These are phyloP conservation scores for Wickerhamiella parazyma DNA, from an alignment of 805 yeast species.

Conservation along the genomic window DNA sequence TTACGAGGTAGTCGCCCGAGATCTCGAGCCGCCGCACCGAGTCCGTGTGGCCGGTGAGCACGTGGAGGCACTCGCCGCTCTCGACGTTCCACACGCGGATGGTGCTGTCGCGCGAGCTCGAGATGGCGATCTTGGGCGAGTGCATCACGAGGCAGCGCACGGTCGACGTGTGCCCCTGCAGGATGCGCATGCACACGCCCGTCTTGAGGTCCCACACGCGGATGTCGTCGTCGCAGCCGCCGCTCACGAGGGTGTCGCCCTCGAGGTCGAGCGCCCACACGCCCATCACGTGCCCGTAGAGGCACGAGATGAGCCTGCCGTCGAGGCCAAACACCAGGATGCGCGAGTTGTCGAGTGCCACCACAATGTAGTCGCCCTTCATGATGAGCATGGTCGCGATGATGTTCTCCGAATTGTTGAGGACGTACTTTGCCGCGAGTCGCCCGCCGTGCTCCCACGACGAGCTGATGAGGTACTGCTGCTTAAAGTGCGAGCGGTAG, in stretches of 20 bases:
- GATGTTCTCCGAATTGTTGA: conserved; percentile 23
- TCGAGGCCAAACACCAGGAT: conserved; percentile 30
- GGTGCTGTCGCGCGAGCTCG: conserved; percentile 86
- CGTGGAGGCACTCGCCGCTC: conserved; percentile 63
- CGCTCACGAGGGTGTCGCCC: conserved; percentile 82
- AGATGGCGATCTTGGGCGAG: conserved; percentile 54
- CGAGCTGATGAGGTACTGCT: conserved; percentile 28
- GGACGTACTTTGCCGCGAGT: conserved; percentile 29
- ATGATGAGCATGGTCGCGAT: conserved; percentile 30
- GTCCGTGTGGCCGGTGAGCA: conserved; percentile 55
- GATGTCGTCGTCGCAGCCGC: conserved; percentile 93
- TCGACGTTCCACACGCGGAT: conserved; percentile 92
- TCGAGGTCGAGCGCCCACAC: conserved; percentile 93
- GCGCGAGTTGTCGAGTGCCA: conserved; percentile 33
- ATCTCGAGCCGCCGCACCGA: conserved; percentile 56
- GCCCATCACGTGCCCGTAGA: conserved; percentile 95
- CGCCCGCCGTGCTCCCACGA: conserved; percentile 32
- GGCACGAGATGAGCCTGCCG: conserved; percentile 52
- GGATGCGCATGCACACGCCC: conserved; percentile 73
- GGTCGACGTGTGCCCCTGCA: conserved; percentile 87
- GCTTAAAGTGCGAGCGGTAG: conserved; percentile 29
- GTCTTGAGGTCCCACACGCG: conserved; percentile 88
- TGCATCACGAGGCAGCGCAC: conserved; percentile 76
- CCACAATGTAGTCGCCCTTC: conserved; percentile 27
- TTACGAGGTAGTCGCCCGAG: conserved; percentile 56